These are phyloP conservation scores for Yueomyces sp. DNA, from an alignment of 805 yeast genomes.

Conservation along the genomic window DNA sequence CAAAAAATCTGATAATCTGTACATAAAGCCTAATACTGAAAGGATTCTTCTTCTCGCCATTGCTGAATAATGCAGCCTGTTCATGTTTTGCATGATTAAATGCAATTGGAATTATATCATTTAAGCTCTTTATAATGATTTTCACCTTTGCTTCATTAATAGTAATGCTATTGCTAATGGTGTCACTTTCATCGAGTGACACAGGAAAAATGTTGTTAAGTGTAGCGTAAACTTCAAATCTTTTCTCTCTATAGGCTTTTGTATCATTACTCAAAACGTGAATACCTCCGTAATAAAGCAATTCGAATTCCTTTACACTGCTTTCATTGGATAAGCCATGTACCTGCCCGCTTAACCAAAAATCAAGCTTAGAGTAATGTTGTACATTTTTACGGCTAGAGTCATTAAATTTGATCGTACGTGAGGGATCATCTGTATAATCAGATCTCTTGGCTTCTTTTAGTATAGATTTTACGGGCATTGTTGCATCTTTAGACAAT, in stretches of 20 bases:
- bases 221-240: slow-evolving; percentile 23
- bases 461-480: too few species aligned
- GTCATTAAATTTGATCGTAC: neutral
- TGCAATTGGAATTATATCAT: slow-evolving; percentile 5
- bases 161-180: slow-evolving; percentile 1
- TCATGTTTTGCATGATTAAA: slow-evolving; percentile 7
- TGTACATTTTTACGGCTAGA: slow-evolving; percentile 4
- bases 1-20: slow-evolving; percentile 19
- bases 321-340: slow-evolving; percentile 11
- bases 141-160: slow-evolving; percentile 9
- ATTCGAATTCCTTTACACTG: slow-evolving; percentile 11
- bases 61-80: slow-evolving; percentile 8
- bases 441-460: too few species aligned
- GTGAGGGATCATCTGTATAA: too few species aligned
- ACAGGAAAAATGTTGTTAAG: slow-evolving; percentile 18
- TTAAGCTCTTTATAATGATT: slow-evolving; percentile 9
- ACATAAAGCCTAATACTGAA: slow-evolving; percentile 18
- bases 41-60: slow-evolving; percentile 13
- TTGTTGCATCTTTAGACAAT: neutral
- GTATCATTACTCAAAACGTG: slow-evolving; percentile 5
- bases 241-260: slow-evolving; percentile 2
- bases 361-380: slow-evolving; percentile 2
- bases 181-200: slow-evolving; percentile 1
- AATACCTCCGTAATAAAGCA: slow-evolving; percentile 16
- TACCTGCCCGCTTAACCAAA: slow-evolving; percentile 21